Percentiles rank a stretch among this genome's conserved stretches.
These are phyloP conservation scores for Spathaspora passalidarum DNA, from an alignment of 805 yeast species.

Conservation along the genomic window DNA sequence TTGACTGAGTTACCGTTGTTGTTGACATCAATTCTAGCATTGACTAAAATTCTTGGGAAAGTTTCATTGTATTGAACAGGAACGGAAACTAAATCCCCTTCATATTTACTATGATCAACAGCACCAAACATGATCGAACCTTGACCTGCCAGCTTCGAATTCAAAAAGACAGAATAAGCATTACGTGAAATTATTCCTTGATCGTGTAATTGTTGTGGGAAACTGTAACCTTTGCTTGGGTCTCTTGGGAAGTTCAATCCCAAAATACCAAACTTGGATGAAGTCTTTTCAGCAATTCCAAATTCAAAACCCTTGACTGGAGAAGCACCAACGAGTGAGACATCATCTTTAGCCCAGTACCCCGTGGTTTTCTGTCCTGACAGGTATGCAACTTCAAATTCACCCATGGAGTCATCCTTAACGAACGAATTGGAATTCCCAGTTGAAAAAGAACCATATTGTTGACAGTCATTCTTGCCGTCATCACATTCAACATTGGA, in stretches of 20 bases:
- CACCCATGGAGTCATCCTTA: conserved; percentile 34
- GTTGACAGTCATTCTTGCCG: conserved; percentile 31
- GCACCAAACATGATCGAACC: conserved; percentile 29
- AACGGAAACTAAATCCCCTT: conserved; percentile 20
- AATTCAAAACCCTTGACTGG: conserved; percentile 53
- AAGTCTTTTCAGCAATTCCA: conserved; percentile 69
- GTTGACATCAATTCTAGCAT: conserved; percentile 3
- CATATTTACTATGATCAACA: conserved; percentile 26
- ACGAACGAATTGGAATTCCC: conserved; percentile 35
- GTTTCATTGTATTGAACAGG: conserved; percentile 12
- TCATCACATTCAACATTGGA: conserved; percentile 6
- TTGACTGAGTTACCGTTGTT: not conserved
- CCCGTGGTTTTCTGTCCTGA: conserved; percentile 49
- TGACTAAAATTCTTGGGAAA: not conserved
- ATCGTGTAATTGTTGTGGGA: conserved; percentile 2
- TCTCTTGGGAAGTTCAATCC: conserved; percentile 64
- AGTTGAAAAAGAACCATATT: conserved; percentile 48
- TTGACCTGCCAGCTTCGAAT: conserved; percentile 16
- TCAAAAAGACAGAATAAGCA: conserved; percentile 39
- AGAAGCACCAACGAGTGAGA: conserved; percentile 46
- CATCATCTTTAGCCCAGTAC: conserved; percentile 60
- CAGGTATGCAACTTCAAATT: conserved; percentile 45
- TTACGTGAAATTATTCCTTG: conserved; percentile 32
- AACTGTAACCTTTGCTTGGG: conserved; percentile 41
- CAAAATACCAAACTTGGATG: conserved; percentile 65